Evolutionary conservation across 1,284 basidiomycete genomes (phyloP).

Genomic region (Stygiomarasmius scandens): DNA sequence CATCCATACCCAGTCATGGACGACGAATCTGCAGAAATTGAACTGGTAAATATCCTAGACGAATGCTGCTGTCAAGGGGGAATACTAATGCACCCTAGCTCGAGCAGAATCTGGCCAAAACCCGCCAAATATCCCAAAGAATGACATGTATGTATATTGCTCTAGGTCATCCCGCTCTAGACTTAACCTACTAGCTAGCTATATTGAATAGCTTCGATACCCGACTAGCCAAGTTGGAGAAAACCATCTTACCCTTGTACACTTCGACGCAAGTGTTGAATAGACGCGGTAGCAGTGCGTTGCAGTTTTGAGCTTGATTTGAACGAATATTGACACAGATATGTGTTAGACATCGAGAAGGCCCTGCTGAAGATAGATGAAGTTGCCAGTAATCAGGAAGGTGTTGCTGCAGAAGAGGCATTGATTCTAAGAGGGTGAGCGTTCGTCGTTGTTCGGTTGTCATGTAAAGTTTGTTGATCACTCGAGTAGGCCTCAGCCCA

Average conservation of each 20-base stretch:
- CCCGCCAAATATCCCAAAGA: conserved; percentile 75
- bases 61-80: background rate
- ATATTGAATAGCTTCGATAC: conserved; percentile 80
- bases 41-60: conserved; percentile 54
- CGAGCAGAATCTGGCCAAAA: conserved; percentile 84
- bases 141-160: conserved; percentile 68
- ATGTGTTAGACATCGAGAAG: conserved; percentile 79
- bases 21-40: conserved; percentile 77
- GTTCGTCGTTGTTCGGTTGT: no score
- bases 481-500: conserved; percentile 76
- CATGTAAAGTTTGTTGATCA: no score
- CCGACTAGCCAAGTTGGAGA: conserved; percentile 76
- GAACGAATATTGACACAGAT: no score
- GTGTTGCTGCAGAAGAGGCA: conserved; percentile 76
- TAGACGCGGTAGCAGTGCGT: conserved; percentile 66
- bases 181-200: conserved; percentile 48
- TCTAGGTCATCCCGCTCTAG: background rate
- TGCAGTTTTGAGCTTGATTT: no score
- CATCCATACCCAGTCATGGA: conserved; percentile 59
- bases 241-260: conserved; percentile 78
- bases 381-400: conserved; percentile 72
- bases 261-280: conserved; percentile 75
- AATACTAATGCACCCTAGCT: conserved; percentile 46
- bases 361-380: conserved; percentile 77
- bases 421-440: conserved; percentile 74